phyloP scores from a whole-genome alignment of 2,329 filamentous ascomycete genomes.

The Elsinoe australis region DNA sequence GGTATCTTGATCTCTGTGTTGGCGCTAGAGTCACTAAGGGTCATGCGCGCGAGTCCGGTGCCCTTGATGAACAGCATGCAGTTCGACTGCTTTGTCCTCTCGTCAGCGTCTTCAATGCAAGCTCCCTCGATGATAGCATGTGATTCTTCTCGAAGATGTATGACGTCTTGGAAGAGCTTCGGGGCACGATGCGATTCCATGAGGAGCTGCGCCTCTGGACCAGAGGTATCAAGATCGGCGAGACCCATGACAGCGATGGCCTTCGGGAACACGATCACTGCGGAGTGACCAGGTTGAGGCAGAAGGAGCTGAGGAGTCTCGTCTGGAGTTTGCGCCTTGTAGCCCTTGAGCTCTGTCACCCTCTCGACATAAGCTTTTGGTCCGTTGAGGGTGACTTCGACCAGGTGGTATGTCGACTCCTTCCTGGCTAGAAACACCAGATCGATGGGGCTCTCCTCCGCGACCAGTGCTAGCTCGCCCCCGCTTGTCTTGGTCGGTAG shows the following conservation, averaged over 20 bases:
- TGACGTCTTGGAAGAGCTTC: slow-evolving; percentile 72
- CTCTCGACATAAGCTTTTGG: slow-evolving; percentile 52
- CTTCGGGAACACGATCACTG: slow-evolving; percentile 71
- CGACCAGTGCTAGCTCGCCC: slow-evolving; percentile 24
- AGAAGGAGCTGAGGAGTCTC: slow-evolving; percentile 60
- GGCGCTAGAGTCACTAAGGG: slow-evolving; percentile 50
- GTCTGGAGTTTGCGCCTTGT: slow-evolving; percentile 34
- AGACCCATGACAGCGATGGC: slow-evolving; percentile 73
- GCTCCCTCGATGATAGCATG: slow-evolving; percentile 45
- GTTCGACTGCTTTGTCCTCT: slow-evolving; percentile 28
- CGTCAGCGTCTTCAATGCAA: slow-evolving; percentile 41
- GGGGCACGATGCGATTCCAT: slow-evolving; percentile 56
- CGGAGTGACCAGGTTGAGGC: slow-evolving; percentile 69
- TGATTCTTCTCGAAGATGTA: slow-evolving; percentile 60
- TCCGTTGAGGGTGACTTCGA: slow-evolving; percentile 60
- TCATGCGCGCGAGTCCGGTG: slow-evolving; percentile 51
- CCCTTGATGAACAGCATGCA: slow-evolving; percentile 50
- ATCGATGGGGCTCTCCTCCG: slow-evolving; percentile 50
- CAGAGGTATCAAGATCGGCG: slow-evolving; percentile 52
- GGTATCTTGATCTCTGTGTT: slow-evolving; percentile 54
- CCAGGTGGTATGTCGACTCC: slow-evolving; percentile 58
- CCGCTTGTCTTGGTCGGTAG: slow-evolving; percentile 18
- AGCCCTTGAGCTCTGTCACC: slow-evolving; percentile 57
- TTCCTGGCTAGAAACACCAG: slow-evolving; percentile 27
- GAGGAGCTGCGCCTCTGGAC: slow-evolving; percentile 68